These are phyloP conservation scores for Pseudoneurospora amorphoporcata DNA, from an alignment of 495 filamentous ascomycete species.

Conservation along the genomic window DNA sequence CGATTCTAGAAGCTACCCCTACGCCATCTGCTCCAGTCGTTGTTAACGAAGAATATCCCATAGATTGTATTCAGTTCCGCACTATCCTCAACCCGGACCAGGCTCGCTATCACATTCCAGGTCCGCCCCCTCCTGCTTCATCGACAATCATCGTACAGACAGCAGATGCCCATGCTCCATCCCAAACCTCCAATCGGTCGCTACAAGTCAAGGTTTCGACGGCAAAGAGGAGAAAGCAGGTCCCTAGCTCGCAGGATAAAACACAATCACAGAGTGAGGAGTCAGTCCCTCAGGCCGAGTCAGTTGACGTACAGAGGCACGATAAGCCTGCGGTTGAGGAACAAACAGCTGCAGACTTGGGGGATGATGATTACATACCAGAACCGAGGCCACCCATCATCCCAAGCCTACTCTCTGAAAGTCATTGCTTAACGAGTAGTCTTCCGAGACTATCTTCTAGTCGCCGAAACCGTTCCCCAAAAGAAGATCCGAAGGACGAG, in stretches of 20 bases:
- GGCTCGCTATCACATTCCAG: slow-evolving; percentile 48
- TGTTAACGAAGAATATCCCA: slow-evolving; percentile 69
- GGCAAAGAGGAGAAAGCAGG: slow-evolving; percentile 1
- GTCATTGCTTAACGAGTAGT: not conserved
- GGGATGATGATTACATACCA: not conserved
- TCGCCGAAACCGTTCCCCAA: not conserved
- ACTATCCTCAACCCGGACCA: slow-evolving; percentile 49
- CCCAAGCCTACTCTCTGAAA: not conserved
- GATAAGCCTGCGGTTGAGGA: not conserved
- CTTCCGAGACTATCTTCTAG: not conserved
- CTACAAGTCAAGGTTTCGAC: slow-evolving; percentile 20
- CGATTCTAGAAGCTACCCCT: slow-evolving; percentile 40
- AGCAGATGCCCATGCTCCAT: slow-evolving; percentile 17
- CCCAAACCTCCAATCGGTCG: slow-evolving; percentile 13
- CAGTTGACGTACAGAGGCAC: not conserved
- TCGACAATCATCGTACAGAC: no score
- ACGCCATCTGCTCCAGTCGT: slow-evolving; percentile 36
- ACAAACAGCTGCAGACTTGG: not conserved
- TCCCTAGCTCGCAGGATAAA: not conserved
- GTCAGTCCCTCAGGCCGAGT: not conserved
- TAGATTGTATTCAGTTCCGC: slow-evolving; percentile 62
- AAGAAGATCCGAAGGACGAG: slow-evolving; percentile 16
- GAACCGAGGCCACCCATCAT: not conserved
- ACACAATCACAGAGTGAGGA: slow-evolving; percentile 9
- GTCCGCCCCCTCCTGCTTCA: slow-evolving; percentile 5